These are phyloP conservation scores for Colletotrichum musae DNA, from an alignment of 2,329 filamentous ascomycete genomes.

Conservation along the genomic window DNA sequence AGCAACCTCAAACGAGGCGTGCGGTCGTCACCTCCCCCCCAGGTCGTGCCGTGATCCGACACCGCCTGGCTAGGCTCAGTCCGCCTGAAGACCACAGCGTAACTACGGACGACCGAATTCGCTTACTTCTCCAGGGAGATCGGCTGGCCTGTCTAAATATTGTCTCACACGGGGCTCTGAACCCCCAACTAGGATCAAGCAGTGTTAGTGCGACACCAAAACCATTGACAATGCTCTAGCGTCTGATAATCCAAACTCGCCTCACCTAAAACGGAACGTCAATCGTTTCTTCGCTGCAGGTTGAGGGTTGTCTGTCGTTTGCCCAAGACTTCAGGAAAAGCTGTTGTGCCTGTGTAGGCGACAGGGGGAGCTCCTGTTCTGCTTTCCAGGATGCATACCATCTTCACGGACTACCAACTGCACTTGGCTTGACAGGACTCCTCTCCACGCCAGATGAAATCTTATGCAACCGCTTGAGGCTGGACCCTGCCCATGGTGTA, in stretches of 20 bases:
- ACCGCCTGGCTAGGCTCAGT: neutral
- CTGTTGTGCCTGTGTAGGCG: neutral
- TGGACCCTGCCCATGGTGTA: too few relatives aligned
- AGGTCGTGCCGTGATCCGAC: neutral
- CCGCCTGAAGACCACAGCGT: neutral
- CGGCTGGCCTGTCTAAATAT: neutral
- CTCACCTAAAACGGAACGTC: neutral
- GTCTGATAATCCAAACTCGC: conserved; percentile 18
- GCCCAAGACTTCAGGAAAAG: neutral
- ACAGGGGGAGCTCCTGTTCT: too few relatives aligned
- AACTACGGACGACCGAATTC: neutral
- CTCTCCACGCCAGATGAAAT: too few relatives aligned
- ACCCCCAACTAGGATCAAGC: neutral
- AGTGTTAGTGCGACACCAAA: conserved; percentile 25
- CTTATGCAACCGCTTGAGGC: too few relatives aligned
- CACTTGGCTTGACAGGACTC: too few relatives aligned
- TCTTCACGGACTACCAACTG: too few relatives aligned
- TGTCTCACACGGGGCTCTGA: conserved; percentile 27
- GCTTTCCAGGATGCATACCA: too few relatives aligned
- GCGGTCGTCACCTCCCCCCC: neutral
- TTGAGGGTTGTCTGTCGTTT: neutral
- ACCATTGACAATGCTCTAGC: conserved; percentile 26
- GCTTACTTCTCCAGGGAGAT: conserved; percentile 4
- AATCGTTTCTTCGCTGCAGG: neutral
- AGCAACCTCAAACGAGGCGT: neutral